Base-by-base conservation (phyloP, 768 basidiomycete species). In the Nidularia pulvinata region DNA sequence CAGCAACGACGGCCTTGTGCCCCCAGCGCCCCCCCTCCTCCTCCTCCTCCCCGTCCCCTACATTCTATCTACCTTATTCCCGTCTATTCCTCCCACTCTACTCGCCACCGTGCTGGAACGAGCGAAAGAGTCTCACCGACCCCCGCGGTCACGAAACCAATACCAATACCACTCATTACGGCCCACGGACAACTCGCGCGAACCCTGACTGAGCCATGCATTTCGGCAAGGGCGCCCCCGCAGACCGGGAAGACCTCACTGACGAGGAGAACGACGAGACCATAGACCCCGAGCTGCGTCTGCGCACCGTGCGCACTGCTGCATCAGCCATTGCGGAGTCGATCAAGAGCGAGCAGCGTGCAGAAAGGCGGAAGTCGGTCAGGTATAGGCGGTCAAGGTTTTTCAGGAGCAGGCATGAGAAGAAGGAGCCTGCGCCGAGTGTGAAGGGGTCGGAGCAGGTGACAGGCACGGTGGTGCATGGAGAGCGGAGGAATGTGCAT, bases 271-370 rank as follows among this genome's bases (percentile, higher is more conserved):
- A 84, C 63, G 84, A 91, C 65, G 81, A 80, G 25, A 71, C 69
- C 51, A 86, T 92, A 60, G 95, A 98, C 76, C 89, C 89, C 16
- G 85, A 93, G 63, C 80, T 95, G 10, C 87, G 94, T 37, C 78
- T 98, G 48, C 85, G 92, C 50, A 95, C 93, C 1, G 92, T 94
- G n/a, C 88, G 89, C 61, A 97, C 95, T 1, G 95, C 95, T 14
- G 89, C 91, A 2, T 93, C 91, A 14, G 92, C 91, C 37, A 86
- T 97, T 59, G 89, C 91, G 56, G 92, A 95, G 68, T 90, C 90
- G 6, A 86, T 91, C 49, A 85, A 83, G 53, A 82, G 88, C 34
- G 95, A 98, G 66, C 78, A 82, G 58, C 80, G 86, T 45, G 83
- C 82, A 11, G 78, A 85, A 65, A 72, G 81, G 57, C 74, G 87